Percentiles rank a stretch among this genome's conserved stretches.
These are phyloP conservation scores for Stygiomarasmius scandens DNA, from an alignment of 1,284 basidiomycete species.

Conservation along the genomic window DNA sequence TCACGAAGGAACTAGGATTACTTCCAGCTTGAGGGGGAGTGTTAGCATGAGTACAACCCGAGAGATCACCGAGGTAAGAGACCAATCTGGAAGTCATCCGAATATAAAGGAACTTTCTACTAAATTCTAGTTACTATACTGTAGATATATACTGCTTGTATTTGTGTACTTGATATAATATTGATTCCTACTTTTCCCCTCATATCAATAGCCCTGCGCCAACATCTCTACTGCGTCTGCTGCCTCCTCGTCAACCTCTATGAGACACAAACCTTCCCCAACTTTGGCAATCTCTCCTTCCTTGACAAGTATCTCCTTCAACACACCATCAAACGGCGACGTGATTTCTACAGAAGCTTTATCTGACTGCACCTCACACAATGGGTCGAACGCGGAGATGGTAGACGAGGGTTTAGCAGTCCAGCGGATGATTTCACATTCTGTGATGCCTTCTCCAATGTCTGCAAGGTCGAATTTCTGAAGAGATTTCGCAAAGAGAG, in stretches of 20 bases:
- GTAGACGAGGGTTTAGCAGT: slow-evolving; percentile 60
- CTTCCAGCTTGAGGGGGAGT: too few relatives aligned
- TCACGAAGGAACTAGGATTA: too few relatives aligned
- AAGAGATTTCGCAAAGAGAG: slow-evolving; percentile 39
- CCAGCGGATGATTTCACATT: slow-evolving; percentile 91
- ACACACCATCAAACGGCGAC: slow-evolving; percentile 80
- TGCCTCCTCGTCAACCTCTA: slow-evolving; percentile 75
- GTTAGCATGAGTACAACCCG: too few relatives aligned
- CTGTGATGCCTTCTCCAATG: slow-evolving; percentile 91
- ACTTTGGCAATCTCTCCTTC: slow-evolving; percentile 90
- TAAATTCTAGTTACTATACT: too few relatives aligned
- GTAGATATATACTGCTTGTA: too few relatives aligned
- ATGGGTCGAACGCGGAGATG: slow-evolving; percentile 80
- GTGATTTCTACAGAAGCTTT: slow-evolving; percentile 96
- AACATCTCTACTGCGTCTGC: slow-evolving; percentile 3
- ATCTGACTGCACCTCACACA: slow-evolving; percentile 95
- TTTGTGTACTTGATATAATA: too few relatives aligned
- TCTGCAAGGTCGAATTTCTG: slow-evolving; percentile 90
- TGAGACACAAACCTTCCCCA: slow-evolving; percentile 80
- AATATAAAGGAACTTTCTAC: too few relatives aligned
- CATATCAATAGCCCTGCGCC: too few relatives aligned
- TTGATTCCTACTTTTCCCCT: too few relatives aligned
- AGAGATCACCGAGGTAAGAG: too few relatives aligned
- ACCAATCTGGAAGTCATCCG: too few relatives aligned
- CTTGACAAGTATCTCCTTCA: slow-evolving; percentile 74